Conservation (phyloP, 108 stramenopile species). For the Cyclotella kingstonii region DNA sequence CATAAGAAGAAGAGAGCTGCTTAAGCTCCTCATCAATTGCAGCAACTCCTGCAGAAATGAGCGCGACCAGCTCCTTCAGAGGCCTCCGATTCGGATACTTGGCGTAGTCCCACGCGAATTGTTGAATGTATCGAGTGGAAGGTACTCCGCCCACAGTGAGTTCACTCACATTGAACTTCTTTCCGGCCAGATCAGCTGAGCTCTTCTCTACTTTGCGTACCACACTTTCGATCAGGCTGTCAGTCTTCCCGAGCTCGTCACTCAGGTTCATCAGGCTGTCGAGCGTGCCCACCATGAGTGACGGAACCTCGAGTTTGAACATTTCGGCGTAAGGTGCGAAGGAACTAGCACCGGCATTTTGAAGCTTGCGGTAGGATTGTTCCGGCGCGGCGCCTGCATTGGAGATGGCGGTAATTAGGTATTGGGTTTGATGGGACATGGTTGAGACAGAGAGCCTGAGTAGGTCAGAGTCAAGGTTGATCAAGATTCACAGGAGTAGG, state of each 20-base stretch:
- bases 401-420: slow-evolving; percentile 80
- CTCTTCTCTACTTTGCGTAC: slow-evolving; percentile 91
- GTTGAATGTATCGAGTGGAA: slow-evolving; percentile 78
- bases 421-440: slow-evolving; percentile 34
- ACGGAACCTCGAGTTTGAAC: slow-evolving; percentile 94
- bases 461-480: too few relatives aligned
- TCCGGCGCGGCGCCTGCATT: slow-evolving; percentile 84
- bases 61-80: slow-evolving; percentile 78
- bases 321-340: slow-evolving; percentile 84
- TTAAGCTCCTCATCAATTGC: slow-evolving; percentile 92
- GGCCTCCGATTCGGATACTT: slow-evolving; percentile 90
- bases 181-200: slow-evolving; percentile 65
- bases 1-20: slow-evolving; percentile 74
- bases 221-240: slow-evolving; percentile 75
- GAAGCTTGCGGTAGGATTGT: slow-evolving; percentile 86
- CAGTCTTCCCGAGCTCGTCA: slow-evolving; percentile 87
- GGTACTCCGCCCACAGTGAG: slow-evolving; percentile 85
- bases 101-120: slow-evolving; percentile 94
- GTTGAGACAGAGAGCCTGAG: too few relatives aligned
- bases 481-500: too few relatives aligned
- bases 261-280: slow-evolving; percentile 87
- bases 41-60: slow-evolving; percentile 74
- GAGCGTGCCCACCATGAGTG: slow-evolving; percentile 89
- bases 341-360: slow-evolving; percentile 86
- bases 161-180: slow-evolving; percentile 48